phyloP scores from a whole-genome alignment of 2,329 filamentous ascomycete species.

The Aspergillus chevalieri region DNA sequence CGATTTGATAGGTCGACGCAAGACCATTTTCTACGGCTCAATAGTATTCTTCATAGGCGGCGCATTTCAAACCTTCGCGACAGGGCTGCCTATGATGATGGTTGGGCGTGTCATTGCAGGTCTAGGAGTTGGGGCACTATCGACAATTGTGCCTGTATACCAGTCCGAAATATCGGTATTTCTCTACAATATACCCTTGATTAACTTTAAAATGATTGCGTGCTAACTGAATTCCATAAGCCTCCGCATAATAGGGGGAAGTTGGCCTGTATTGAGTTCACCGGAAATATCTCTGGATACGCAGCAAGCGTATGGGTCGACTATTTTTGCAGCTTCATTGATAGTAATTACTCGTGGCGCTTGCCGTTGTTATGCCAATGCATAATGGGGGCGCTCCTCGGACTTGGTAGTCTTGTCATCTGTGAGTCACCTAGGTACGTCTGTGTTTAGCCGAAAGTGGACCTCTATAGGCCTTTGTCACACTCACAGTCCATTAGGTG shows the following conservation, averaged over 20 bases:
- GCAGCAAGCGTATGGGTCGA: slow-evolving; percentile 97
- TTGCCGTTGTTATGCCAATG: slow-evolving; percentile 88
- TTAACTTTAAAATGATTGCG: background rate
- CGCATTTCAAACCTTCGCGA: slow-evolving; percentile 74
- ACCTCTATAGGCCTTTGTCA: background rate
- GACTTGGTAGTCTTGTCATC: slow-evolving; percentile 80
- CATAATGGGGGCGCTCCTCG: slow-evolving; percentile 82
- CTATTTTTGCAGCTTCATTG: slow-evolving; percentile 90
- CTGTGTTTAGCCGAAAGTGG: background rate
- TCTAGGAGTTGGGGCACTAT: slow-evolving; percentile 79
- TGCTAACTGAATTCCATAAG: slow-evolving; percentile 18
- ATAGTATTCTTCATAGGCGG: slow-evolving; percentile 81
- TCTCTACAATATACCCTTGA: background rate
- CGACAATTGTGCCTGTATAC: slow-evolving; percentile 88
- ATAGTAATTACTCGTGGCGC: slow-evolving; percentile 82
- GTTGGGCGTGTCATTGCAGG: slow-evolving; percentile 76
- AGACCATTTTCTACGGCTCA: slow-evolving; percentile 89
- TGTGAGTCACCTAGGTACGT: slow-evolving; percentile 86
- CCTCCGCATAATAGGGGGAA: slow-evolving; percentile 94
- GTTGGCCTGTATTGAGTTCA: slow-evolving; percentile 95
- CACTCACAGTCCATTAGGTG: slow-evolving; percentile 53
- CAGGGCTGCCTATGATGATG: slow-evolving; percentile 82
- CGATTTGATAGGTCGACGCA: slow-evolving; percentile 82
- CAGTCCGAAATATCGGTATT: slow-evolving; percentile 78
- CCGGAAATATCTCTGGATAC: slow-evolving; percentile 93